phyloP scores from a whole-genome alignment of 768 basidiomycete genomes.

The Lyophyllum semitale region DNA sequence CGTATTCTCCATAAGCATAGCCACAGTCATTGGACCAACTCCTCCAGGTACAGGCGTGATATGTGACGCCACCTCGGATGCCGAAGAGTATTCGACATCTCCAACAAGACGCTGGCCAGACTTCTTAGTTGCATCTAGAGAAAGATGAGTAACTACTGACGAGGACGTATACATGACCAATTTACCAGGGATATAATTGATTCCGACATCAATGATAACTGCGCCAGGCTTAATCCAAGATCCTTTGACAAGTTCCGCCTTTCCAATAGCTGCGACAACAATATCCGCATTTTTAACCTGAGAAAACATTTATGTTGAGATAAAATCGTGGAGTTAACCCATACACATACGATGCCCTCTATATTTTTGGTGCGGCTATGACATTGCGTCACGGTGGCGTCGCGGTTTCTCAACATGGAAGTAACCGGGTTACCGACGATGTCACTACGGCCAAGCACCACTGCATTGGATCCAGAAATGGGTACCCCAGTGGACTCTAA shows the following conservation, averaged over 20 bases:
- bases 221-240: slow-evolving; percentile 95
- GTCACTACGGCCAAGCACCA: slow-evolving; percentile 95
- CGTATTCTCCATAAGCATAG: slow-evolving; percentile 96
- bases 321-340: neutral
- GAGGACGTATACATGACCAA: slow-evolving; percentile 12
- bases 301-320: neutral
- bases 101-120: slow-evolving; percentile 95
- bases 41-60: slow-evolving; percentile 99
- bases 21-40: slow-evolving; percentile 99
- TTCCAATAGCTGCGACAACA: slow-evolving; percentile 95
- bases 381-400: slow-evolving; percentile 98
- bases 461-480: slow-evolving; percentile 78
- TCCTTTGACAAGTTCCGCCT: slow-evolving; percentile 87
- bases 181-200: slow-evolving; percentile 89
- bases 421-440: slow-evolving; percentile 97
- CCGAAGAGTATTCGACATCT: slow-evolving; percentile 86
- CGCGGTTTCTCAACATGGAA: slow-evolving; percentile 83
- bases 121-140: slow-evolving; percentile 83
- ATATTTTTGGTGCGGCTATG: slow-evolving; percentile 89
- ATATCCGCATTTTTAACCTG: slow-evolving; percentile 89
- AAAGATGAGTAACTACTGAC: neutral
- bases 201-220: slow-evolving; percentile 96
- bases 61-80: slow-evolving; percentile 75
- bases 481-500: slow-evolving; percentile 83
- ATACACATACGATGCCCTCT: slow-evolving; percentile 64